Evolutionary conservation across 306 rosid species (phyloP), one percentile per base, ranked within the genome.

Genomic region (Cucumis cinereus): DNA sequence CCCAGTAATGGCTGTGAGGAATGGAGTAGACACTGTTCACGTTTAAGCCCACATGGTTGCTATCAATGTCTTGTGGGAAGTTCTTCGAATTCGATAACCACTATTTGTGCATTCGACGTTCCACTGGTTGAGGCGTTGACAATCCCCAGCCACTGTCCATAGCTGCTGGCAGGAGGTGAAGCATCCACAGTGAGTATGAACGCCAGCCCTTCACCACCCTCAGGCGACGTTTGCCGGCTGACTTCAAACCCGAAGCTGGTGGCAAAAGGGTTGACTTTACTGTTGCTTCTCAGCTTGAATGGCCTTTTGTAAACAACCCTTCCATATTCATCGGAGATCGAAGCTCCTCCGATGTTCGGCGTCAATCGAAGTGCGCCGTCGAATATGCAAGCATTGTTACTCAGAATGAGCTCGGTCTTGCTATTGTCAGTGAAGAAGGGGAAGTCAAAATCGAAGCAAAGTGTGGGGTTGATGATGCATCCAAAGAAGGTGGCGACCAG

Each of bases 21-120:
- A 78, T 54, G 0, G 97, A 90, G 22, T 63, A 22, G 56, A 92
- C 74, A 40, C 90, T 82, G 22, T 92, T 87, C 10, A 90, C 53
- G 75, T 90, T 81, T 77, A 92, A 79, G 0, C 96, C 93, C 74
- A 88, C 87, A 38, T 92, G 93, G 79, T 87, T 82, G 43, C 69
- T 69, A 26, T 92, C 90, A 1, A 87, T 58, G 68, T 90, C 90
- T 56, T 88, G 70, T 8, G 22, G 17, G 26, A 66, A 89, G 73
- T 87, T 92, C 70, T 85, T 77, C 97, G 2, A 92, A 90, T 59
- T 92, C 97, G 2, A 92, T 83, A 0, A 92, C 97, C 15, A 90
- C 75, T 41, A 88, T 83, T 24, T 35, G 45, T 3, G 85, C 82
- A 54, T 24, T n/a, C 19, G 80, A 26, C 53, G 88, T 77, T 73